phyloP scores from a whole-genome alignment of 306 rosid genomes.

The Casuarina cunninghamiana region DNA sequence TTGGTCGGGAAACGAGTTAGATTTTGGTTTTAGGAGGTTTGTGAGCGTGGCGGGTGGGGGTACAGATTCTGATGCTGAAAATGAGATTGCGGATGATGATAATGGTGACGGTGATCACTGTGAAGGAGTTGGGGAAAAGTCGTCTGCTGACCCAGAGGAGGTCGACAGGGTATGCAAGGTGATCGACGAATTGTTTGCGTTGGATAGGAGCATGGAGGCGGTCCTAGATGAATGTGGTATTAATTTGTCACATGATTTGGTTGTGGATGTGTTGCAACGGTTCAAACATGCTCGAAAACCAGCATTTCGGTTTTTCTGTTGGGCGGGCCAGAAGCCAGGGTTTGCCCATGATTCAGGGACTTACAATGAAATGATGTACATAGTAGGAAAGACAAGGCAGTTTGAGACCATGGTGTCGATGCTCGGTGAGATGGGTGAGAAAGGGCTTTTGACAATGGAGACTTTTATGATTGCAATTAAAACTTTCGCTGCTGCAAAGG shows the following conservation, averaged over 20 bases:
- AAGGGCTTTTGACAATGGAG: conserved; percentile 71
- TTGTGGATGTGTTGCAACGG: conserved; percentile 71
- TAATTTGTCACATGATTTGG: conserved; percentile 69
- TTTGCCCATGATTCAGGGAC: conserved; percentile 67
- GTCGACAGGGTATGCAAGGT: conserved; percentile 76
- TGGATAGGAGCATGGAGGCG: conserved; percentile 90
- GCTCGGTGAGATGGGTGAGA: conserved; percentile 88
- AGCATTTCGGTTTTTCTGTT: conserved; percentile 82
- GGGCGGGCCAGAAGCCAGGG: conserved; percentile 70
- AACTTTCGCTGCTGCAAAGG: conserved; percentile 80
- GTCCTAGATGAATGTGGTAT: conserved; percentile 77
- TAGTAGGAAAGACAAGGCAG: conserved; percentile 84
- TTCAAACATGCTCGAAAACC: conserved; percentile 87
- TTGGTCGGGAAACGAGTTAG: conserved; percentile 24
- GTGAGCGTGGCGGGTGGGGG: conserved; percentile 27
- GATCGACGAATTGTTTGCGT: conserved; percentile 82
- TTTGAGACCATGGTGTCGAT: conserved; percentile 87
- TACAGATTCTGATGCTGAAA: conserved; percentile 42
- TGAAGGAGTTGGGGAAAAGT: conserved; percentile 26
- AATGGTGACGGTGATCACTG: conserved; percentile 14
- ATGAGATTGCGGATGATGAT: conserved; percentile 29
- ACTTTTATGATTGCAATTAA: conserved; percentile 72
- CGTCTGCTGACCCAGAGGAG: conserved; percentile 54
- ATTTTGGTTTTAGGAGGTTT: conserved; percentile 29
- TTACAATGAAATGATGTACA: conserved; percentile 65